Conservation (phyloP, 345 rosid species). For the Crucihimalaya himalaica region DNA sequence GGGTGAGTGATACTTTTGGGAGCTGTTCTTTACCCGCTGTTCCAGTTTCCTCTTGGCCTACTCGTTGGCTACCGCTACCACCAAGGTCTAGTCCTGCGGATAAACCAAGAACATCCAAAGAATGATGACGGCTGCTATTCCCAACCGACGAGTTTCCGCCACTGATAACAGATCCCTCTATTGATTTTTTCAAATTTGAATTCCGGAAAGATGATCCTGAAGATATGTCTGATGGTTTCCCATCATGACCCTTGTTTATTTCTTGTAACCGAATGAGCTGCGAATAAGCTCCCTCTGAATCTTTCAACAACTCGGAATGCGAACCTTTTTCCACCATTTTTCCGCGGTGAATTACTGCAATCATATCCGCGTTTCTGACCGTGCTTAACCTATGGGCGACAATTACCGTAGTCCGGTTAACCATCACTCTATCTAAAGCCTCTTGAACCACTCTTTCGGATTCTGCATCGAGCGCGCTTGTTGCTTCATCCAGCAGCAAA, state of each 20-base stretch:
- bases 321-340: constrained; percentile 83
- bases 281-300: constrained; percentile 77
- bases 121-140: constrained; percentile 38
- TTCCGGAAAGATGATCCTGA: constrained; percentile 44
- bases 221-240: background rate
- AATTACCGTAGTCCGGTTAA: constrained; percentile 68
- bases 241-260: constrained; percentile 33
- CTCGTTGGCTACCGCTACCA: constrained; percentile 43
- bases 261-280: constrained; percentile 80
- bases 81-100: constrained; percentile 31
- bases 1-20: constrained; percentile 44
- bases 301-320: constrained; percentile 56
- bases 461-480: constrained; percentile 90
- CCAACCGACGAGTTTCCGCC: constrained; percentile 29
- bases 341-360: constrained; percentile 80
- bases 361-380: constrained; percentile 63
- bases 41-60: constrained; percentile 32
- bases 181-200: constrained; percentile 28
- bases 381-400: constrained; percentile 92
- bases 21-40: constrained; percentile 11
- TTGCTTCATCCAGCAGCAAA: constrained; percentile 83
- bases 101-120: constrained; percentile 34
- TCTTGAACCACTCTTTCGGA: constrained; percentile 86
- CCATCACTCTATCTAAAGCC: constrained; percentile 81
- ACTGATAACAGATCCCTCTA: constrained; percentile 30